Evolutionary conservation across 2,329 filamentous ascomycete genomes (phyloP), one percentile per base, ranked within the genome.

Genomic region (Aspergillus eucalypticola): DNA sequence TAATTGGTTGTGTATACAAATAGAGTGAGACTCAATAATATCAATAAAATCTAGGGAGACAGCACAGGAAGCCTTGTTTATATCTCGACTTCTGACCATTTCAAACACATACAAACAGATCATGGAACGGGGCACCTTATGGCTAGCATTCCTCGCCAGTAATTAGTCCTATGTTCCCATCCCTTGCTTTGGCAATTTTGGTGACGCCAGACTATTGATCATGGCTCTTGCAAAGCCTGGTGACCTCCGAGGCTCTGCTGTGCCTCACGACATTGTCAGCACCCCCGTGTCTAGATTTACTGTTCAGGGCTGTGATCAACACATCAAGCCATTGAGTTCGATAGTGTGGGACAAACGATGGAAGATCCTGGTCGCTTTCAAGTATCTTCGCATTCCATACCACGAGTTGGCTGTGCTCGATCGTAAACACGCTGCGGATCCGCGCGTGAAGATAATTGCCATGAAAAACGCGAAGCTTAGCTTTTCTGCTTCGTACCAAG

Each of bases 131-230:
- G 10, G 39, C 10, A n/a, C 39, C 17, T 6, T 29, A 2, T 46
- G 27, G n/a, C 53, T 44, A 10, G 8, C 53, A 55, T 55, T 55
- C 53, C 53, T 44, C 25, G n/a, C 15, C n/a, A 55, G 25, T 6
- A 5, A 8, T 21, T 27, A 21, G 42, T 35, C 5, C 17, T 19
- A 55, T 46, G 27, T 8, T 8, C 8, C 6, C 39, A 46, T 32
- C 53, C 53, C 53, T 55, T 55, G 39, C 53, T 19, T 55, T 17
- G 8, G 15, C 39, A 32, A 8, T 55, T 11, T 19, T 55, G 23
- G 41, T 55, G 39, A 55, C 53, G 53, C 39, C 25, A 46, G 53
- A 13, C 17, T 27, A 17, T 27, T 4, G 25, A 21, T 1, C 53
- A 35, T 19, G 11, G n/a, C 3, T 29, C 7, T 17, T 13, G 23